Evolutionary conservation across 257 asterid species (phyloP).

Genomic region (Capsicum chinense): DNA sequence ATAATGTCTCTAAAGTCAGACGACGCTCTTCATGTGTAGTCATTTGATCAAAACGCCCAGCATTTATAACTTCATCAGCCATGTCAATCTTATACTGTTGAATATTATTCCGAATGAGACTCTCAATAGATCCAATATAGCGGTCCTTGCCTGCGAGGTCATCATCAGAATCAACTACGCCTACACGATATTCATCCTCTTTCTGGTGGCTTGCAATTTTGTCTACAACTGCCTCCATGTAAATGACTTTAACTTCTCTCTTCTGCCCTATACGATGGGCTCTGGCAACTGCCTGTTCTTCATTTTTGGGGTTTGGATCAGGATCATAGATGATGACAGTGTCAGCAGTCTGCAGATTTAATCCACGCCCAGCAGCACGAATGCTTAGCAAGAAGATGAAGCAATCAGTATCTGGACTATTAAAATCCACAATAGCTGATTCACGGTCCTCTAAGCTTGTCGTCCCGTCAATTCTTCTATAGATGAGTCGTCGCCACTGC

Average conservation of each 20-base stretch:
- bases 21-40: constrained; percentile 99
- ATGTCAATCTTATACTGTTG: constrained; percentile 98
- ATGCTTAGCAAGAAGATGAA: constrained; percentile 98
- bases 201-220: constrained; percentile 88
- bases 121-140: constrained; percentile 91
- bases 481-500: constrained; percentile 94
- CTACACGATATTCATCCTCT: constrained; percentile 91
- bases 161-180: constrained; percentile 86
- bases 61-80: constrained; percentile 99
- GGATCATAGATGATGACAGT: constrained; percentile 99
- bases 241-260: constrained; percentile 96
- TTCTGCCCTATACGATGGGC: constrained; percentile 99
- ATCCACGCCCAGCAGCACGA: constrained; percentile 99
- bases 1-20: constrained; percentile 82
- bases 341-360: constrained; percentile 97
- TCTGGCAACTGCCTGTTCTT: constrained; percentile 99
- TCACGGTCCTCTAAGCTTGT: constrained; percentile 99
- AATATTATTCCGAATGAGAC: constrained; percentile 93
- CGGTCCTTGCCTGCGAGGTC: constrained; percentile 98
- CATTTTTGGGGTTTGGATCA: constrained; percentile 99
- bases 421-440: constrained; percentile 94
- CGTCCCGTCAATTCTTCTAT: constrained; percentile 95
- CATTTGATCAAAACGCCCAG: constrained; percentile 99
- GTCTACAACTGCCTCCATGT: constrained; percentile 98
- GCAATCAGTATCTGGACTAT: constrained; percentile 86